Conservation (phyloP, 2,329 filamentous ascomycete species). For the Cladophialophora psammophila region DNA sequence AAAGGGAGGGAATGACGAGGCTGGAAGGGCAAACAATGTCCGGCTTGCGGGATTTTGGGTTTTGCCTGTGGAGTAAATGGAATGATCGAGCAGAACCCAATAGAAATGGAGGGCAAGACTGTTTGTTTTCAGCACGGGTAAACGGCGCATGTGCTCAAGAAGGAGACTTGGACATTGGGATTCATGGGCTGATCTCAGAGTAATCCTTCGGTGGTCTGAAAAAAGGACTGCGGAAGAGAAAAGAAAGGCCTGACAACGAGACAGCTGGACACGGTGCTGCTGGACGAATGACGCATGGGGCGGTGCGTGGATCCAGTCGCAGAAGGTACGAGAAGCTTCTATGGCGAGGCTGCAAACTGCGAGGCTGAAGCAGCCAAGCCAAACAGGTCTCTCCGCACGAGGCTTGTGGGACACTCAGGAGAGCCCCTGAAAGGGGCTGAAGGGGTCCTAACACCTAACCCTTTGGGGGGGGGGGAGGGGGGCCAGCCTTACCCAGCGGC, state of each 20-base stretch:
- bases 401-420: background rate
- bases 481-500: too few relatives aligned
- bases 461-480: too few relatives aligned
- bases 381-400: background rate
- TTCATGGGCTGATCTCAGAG: background rate
- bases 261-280: background rate
- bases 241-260: background rate
- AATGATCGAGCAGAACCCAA: constrained; percentile 32
- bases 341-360: constrained; percentile 6
- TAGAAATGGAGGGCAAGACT: constrained; percentile 1
- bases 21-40: constrained; percentile 15
- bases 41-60: constrained; percentile 32
- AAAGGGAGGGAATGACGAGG: constrained; percentile 21
- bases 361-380: background rate
- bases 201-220: background rate
- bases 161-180: background rate
- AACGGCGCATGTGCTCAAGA: background rate
- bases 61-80: constrained; percentile 27
- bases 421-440: background rate
- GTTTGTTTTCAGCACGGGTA: background rate
- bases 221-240: background rate
- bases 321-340: constrained; percentile 8
- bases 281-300: constrained; percentile 5
- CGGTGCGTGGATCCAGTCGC: constrained; percentile 4
- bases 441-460: background rate